Evolutionary conservation across 2,329 filamentous ascomycete species (phyloP), one percentile per base, ranked within the genome.

Genomic region (Colletotrichum phormii): DNA sequence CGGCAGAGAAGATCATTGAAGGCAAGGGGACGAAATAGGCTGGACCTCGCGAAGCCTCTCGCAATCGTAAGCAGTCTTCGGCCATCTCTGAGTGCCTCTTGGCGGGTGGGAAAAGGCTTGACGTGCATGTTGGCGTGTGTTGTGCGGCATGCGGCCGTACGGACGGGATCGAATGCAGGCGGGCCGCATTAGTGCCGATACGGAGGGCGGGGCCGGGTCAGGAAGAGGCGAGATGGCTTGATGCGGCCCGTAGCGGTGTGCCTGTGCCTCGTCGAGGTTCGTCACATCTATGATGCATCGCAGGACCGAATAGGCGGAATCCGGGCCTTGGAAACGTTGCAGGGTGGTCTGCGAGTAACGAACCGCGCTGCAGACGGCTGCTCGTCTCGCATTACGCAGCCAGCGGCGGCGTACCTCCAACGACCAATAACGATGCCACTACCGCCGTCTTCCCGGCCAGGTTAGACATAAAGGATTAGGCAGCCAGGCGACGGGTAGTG

Each of bases 161-260:
- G 71, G 61, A 49, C 59, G 55, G 29, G 35, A 62, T 61, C 35
- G 54, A 31, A 37, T 69, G 60, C 66, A 65, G 24, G 67, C 55
- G 55, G 49, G 49, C 66, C 18, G 71, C 71, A 71, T 73, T 73
- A 73, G 71, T 71, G 55, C 61, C 60, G 66, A 71, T 72, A 64
- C 33, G 22, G 42, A 63, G 24, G 54, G 66, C 55, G 35, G 67
- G 61, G 55, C 35, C 49, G 61, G 55, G 61, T 22, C 33, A 22
- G 66, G 18, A 29, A 46, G 29, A 51, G 58, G 15, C 46, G 42
- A 58, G 42, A 46, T 33, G 31, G 31, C 18, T 51, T 12, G 42
- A 66, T 46, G 42, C 26, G 53, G 29, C 37, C 29, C 26, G 22
- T 65, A 51, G 67, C 67, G 61, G 67, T 68, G 66, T 65, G 67